Base-by-base conservation (phyloP, 441 rosid genomes). In the Sinapis alba region DNA sequence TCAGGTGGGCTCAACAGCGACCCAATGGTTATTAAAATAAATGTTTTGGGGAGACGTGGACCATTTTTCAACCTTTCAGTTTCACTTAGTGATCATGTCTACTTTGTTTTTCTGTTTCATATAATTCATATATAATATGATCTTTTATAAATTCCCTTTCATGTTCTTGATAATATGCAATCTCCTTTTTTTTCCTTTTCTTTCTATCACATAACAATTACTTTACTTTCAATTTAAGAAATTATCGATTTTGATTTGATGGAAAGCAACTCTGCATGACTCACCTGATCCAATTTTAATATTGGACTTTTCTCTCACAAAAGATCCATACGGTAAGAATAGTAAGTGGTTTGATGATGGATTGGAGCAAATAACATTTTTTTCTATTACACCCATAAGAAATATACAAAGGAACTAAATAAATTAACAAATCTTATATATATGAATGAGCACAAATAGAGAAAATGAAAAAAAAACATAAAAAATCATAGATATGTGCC, bases 31-130 rank as follows among this genome's bases (percentile, higher is more conserved):
- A 64, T 59, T 67, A 56, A 50, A 45, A 24, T 28, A 69, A 53
- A 38, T 32, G 61, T 54, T 28, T 56, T 3, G 47, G 13, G 21
- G 68, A 60, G 38, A 66, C 80, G 80, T 77, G 72, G 77, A 72
- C 68, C 50, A 65, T 72, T 38, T 71, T 58, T 47, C 2, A 77
- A 51, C 80, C 80, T 26, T 76, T 71, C 66, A 47, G 51, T 51
- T 77, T 71, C 63, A 32, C 7, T 77, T 65, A 58, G 76, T 77
- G 71, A 3, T 66, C 80, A 77, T 77, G 72, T 67, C 65, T 65
- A 77, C 76, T 65, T 77, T 76, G 75, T 70, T 71, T 65, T 45
- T 4, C 30, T 43, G 34, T 59, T 50, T 30, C 56, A 47, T 59
- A 66, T 58, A 47, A 70, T 76, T 63, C 56, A 64, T 3, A 43